Conservation (phyloP, 179 eudicot species). For the Vitellaria paradoxa region DNA sequence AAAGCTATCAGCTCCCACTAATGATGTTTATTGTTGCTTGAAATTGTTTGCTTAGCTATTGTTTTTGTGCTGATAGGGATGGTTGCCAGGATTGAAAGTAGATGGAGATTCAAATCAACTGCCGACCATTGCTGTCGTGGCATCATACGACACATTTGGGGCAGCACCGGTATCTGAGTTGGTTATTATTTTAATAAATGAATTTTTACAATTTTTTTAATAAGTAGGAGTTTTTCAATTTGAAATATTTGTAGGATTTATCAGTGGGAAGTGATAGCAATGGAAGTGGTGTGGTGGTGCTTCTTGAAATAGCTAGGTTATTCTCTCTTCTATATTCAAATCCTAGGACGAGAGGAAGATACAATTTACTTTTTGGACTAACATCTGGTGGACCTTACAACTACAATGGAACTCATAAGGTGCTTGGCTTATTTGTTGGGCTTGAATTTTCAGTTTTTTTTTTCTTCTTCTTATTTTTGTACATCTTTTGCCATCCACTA, state of each 20-base stretch:
- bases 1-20: neutral
- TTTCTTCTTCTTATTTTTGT: neutral
- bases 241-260: slow-evolving; percentile 48
- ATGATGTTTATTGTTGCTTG: slow-evolving; percentile 19
- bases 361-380: slow-evolving; percentile 90
- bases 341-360: slow-evolving; percentile 90
- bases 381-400: slow-evolving; percentile 99
- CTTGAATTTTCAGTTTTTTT: neutral
- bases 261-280: slow-evolving; percentile 98
- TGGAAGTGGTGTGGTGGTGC: slow-evolving; percentile 94
- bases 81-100: slow-evolving; percentile 94
- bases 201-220: neutral
- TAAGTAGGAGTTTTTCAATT: slow-evolving; percentile 9
- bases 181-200: neutral
- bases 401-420: slow-evolving; percentile 96
- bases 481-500: slow-evolving; percentile 5
- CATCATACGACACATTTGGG: slow-evolving; percentile 97
- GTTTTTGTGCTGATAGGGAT: slow-evolving; percentile 54
- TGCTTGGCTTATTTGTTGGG: slow-evolving; percentile 22
- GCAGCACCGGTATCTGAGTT: slow-evolving; percentile 80
- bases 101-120: slow-evolving; percentile 91
- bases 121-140: slow-evolving; percentile 95
- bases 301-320: slow-evolving; percentile 87
- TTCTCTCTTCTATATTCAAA: slow-evolving; percentile 85
- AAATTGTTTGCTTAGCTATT: slow-evolving; percentile 11